These are phyloP conservation scores for Ophiognomonia clavigignenti-juglandacearum DNA, from an alignment of 2,329 filamentous ascomycete genomes.

Conservation along the genomic window DNA sequence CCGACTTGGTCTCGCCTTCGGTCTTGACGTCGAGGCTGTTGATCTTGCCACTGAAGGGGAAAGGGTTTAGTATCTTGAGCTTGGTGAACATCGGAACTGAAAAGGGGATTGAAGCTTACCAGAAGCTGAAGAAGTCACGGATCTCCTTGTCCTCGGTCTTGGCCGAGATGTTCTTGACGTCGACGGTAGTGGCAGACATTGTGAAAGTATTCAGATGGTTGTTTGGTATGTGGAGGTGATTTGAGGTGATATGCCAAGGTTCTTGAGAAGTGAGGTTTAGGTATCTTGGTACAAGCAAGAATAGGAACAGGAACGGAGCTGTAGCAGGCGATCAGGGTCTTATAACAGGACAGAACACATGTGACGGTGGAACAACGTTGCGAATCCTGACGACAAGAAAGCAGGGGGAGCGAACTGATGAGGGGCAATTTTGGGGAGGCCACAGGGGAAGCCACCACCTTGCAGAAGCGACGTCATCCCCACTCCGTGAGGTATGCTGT, in stretches of 20 bases:
- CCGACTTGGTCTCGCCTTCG: constrained; percentile 66
- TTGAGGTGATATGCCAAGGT: not conserved
- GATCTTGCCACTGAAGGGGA: constrained; percentile 74
- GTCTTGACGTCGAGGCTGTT: constrained; percentile 71
- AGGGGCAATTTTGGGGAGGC: not conserved
- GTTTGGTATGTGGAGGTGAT: not conserved
- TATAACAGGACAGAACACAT: not conserved
- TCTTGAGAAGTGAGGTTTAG: not conserved
- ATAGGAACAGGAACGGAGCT: not conserved
- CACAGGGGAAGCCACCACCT: too few species aligned
- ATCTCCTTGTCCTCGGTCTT: constrained; percentile 87
- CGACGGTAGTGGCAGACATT: constrained; percentile 64
- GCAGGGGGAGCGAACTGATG: not conserved
- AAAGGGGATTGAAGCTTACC: constrained; percentile 47
- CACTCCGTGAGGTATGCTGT: too few species aligned
- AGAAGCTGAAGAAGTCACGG: constrained; percentile 95
- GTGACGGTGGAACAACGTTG: not conserved
- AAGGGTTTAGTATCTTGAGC: not conserved
- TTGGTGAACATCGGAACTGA: not conserved
- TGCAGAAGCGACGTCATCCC: not conserved
- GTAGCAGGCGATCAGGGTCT: not conserved
- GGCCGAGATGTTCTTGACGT: constrained; percentile 83
- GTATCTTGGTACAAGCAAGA: too few species aligned
- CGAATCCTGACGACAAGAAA: not conserved
- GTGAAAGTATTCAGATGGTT: constrained; percentile 20